phyloP scores from a whole-genome alignment of 129 eudicot genomes.

The Daucus carota region DNA sequence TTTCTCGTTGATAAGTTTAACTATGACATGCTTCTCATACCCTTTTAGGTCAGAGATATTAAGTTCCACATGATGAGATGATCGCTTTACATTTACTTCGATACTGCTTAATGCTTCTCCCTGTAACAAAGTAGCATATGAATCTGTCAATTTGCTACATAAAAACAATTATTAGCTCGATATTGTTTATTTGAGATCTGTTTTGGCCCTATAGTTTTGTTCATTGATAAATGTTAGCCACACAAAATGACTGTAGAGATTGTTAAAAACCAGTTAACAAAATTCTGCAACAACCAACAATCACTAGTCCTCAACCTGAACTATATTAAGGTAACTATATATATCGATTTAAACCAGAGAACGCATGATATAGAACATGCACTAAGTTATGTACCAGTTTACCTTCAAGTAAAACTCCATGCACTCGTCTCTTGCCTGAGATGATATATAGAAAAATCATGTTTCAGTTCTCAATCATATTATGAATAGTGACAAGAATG shows the following conservation, averaged over 20 bases:
- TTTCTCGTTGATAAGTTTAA: constrained; percentile 64
- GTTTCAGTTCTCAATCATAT: constrained; percentile 9
- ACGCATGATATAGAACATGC: not conserved
- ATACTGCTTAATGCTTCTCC: constrained; percentile 75
- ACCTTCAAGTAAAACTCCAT: constrained; percentile 66
- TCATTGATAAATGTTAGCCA: not conserved
- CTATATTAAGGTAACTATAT: not conserved
- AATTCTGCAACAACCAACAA: not conserved
- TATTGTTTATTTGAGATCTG: not conserved
- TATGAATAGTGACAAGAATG: not conserved
- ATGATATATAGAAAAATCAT: constrained; percentile 3
- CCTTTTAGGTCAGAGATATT: constrained; percentile 67
- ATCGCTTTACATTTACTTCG: constrained; percentile 48
- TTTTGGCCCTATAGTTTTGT: not conserved
- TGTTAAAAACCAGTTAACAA: not conserved
- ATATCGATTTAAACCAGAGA: not conserved
- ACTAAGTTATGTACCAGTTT: constrained; percentile 5
- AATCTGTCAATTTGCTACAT: not conserved
- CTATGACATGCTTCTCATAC: constrained; percentile 74
- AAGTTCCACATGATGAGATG: constrained; percentile 59
- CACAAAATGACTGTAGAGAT: not conserved
- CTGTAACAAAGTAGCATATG: constrained; percentile 24
- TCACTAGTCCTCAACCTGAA: not conserved
- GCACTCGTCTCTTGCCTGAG: constrained; percentile 60
- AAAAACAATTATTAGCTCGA: not conserved